phyloP scores from a whole-genome alignment of 2,329 filamentous ascomycete genomes.

The Diaporthe citrichinensis region DNA sequence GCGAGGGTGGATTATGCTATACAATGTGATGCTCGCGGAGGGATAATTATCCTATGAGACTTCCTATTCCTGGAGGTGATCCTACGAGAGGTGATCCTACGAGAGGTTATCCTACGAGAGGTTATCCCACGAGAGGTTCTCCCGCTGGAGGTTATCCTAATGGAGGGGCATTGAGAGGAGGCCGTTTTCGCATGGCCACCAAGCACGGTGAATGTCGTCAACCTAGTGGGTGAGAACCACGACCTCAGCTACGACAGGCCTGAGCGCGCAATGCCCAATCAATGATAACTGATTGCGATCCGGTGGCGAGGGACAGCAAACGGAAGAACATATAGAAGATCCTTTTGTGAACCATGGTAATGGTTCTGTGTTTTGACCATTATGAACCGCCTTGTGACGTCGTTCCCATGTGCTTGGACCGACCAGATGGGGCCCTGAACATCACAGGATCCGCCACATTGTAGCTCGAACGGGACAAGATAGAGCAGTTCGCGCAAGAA shows the following conservation, averaged over 20 bases:
- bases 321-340: neutral
- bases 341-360: neutral
- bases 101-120: too few species aligned
- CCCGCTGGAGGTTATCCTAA: too few species aligned
- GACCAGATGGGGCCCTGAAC: neutral
- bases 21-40: too few species aligned
- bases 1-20: too few species aligned
- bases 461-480: too few species aligned
- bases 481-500: neutral
- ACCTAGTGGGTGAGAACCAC: too few species aligned
- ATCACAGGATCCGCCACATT: neutral
- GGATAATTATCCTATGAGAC: too few species aligned
- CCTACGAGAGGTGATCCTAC: too few species aligned
- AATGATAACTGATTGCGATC: neutral
- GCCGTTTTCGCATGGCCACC: neutral
- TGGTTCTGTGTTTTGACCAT: neutral
- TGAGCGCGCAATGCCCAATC: neutral
- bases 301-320: neutral
- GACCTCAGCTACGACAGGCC: neutral
- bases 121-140: neutral
- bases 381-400: neutral
- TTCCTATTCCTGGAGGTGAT: too few species aligned
- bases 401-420: neutral
- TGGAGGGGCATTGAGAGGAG: neutral
- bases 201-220: neutral